These are phyloP conservation scores for Didymella keratinophila DNA, from an alignment of 2,329 filamentous ascomycete species.

Conservation along the genomic window DNA sequence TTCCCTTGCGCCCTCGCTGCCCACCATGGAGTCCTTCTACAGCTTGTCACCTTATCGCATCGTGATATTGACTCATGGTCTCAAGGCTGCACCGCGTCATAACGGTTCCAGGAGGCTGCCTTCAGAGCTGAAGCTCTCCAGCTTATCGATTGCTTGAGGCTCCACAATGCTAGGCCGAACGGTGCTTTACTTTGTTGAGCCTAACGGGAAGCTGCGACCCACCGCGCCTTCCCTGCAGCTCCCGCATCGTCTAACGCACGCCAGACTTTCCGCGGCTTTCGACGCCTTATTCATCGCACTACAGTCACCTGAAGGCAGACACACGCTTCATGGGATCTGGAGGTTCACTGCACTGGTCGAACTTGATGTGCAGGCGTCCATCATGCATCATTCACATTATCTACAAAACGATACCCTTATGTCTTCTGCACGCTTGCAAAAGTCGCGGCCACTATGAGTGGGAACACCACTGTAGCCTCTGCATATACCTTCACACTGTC, in stretches of 20 bases:
- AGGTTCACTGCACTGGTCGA: neutral
- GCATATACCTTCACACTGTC: constrained; percentile 86
- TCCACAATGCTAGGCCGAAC: constrained; percentile 32
- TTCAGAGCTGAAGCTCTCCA: constrained; percentile 10
- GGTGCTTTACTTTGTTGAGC: constrained; percentile 22
- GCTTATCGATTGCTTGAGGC: constrained; percentile 19
- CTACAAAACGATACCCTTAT: neutral
- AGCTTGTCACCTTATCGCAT: constrained; percentile 8
- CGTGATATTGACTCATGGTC: constrained; percentile 15
- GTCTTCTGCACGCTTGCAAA: constrained; percentile 58
- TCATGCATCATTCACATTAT: constrained; percentile 1
- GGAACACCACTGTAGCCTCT: constrained; percentile 72
- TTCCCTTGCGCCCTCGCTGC: constrained; percentile 17
- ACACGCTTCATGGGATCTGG: neutral
- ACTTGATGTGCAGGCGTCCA: neutral
- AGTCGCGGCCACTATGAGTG: constrained; percentile 71
- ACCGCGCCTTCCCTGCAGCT: constrained; percentile 35
- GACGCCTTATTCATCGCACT: constrained; percentile 1
- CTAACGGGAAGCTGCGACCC: constrained; percentile 31
- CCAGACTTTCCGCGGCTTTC: constrained; percentile 22
- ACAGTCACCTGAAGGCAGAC: constrained; percentile 2
- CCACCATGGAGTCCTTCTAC: constrained; percentile 14
- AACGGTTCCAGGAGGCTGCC: constrained; percentile 13
- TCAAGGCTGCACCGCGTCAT: constrained; percentile 13
- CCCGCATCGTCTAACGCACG: constrained; percentile 23